These are phyloP conservation scores for Penicillium expansum DNA, from an alignment of 2,329 filamentous ascomycete genomes.

Conservation along the genomic window DNA sequence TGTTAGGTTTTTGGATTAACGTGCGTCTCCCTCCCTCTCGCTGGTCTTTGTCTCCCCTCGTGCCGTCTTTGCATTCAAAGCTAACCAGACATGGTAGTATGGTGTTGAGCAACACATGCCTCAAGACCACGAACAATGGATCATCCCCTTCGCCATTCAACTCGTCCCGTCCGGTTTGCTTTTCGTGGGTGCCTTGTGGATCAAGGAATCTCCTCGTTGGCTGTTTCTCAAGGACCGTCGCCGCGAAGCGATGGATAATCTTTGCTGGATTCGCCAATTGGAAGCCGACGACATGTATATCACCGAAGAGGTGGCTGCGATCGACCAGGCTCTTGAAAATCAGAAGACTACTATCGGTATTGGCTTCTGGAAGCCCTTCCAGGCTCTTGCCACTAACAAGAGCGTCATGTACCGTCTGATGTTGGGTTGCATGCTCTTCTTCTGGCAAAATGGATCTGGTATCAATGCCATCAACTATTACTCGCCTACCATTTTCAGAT, in stretches of 20 bases:
- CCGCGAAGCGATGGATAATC: conserved; percentile 60
- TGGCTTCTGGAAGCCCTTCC: conserved; percentile 73
- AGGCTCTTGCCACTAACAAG: conserved; percentile 51
- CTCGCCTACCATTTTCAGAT: conserved; percentile 62
- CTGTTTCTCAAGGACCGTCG: conserved; percentile 65
- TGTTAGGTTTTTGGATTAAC: conserved; percentile 48
- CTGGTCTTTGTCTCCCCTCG: background rate
- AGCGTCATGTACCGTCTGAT: conserved; percentile 70
- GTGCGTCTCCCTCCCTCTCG: conserved; percentile 20
- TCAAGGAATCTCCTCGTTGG: conserved; percentile 65
- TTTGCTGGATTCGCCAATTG: conserved; percentile 47
- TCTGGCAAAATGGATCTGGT: conserved; percentile 74
- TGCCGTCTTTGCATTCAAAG: background rate
- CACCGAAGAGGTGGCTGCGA: conserved; percentile 66
- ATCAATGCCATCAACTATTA: conserved; percentile 84
- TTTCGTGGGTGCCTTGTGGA: conserved; percentile 57
- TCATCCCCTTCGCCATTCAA: conserved; percentile 36
- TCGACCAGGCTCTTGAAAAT: conserved; percentile 66
- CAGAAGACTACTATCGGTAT: conserved; percentile 61
- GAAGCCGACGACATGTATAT: conserved; percentile 57
- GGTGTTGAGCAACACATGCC: conserved; percentile 46
- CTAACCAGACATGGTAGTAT: conserved; percentile 39
- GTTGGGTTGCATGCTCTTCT: conserved; percentile 70
- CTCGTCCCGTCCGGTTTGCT: conserved; percentile 35
- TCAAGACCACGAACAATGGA: conserved; percentile 31